These are phyloP conservation scores for Xylaria intraflava DNA, from an alignment of 495 filamentous ascomycete species.

Conservation along the genomic window DNA sequence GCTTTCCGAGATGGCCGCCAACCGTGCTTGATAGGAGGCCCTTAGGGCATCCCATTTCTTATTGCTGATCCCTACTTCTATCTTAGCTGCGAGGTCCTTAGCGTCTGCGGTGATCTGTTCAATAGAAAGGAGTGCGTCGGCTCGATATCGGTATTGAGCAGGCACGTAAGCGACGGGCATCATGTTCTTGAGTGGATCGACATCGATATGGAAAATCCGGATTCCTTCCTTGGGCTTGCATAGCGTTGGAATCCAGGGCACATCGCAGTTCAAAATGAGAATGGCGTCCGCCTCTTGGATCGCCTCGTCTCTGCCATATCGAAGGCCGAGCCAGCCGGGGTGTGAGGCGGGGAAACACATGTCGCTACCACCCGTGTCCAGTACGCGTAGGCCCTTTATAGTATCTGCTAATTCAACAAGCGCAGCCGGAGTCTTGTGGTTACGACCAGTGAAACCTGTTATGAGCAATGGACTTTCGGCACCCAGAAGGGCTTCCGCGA, in stretches of 20 bases:
- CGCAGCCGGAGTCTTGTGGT: conserved; percentile 59
- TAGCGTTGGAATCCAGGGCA: conserved; percentile 58
- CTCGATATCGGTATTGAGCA: conserved; percentile 67
- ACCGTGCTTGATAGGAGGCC: conserved; percentile 51
- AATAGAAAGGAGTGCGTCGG: conserved; percentile 63
- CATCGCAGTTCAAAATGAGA: conserved; percentile 76
- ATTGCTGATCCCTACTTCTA: conserved; percentile 40
- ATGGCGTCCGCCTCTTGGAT: conserved; percentile 79
- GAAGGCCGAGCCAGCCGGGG: conserved; percentile 59
- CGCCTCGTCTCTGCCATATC: conserved; percentile 67
- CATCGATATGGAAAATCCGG: conserved; percentile 74
- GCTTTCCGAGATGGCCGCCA: conserved; percentile 51
- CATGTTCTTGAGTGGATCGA: conserved; percentile 80
- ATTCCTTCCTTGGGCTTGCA: conserved; percentile 54
- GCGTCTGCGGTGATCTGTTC: conserved; percentile 59
- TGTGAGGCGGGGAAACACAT: conserved; percentile 94
- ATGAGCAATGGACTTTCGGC: conserved; percentile 75
- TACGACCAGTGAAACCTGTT: conserved; percentile 77
- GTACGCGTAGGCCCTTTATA: conserved; percentile 71
- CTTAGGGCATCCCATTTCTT: conserved; percentile 51
- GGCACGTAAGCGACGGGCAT: conserved; percentile 79
- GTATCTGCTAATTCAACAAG: conserved; percentile 72
- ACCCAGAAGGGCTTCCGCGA: conserved; percentile 62
- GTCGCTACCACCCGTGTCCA: conserved; percentile 87
- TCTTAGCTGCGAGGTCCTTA: conserved; percentile 38